Conservation (phyloP, 768 basidiomycete genomes). For the Lactarius pseudohatsudake region DNA sequence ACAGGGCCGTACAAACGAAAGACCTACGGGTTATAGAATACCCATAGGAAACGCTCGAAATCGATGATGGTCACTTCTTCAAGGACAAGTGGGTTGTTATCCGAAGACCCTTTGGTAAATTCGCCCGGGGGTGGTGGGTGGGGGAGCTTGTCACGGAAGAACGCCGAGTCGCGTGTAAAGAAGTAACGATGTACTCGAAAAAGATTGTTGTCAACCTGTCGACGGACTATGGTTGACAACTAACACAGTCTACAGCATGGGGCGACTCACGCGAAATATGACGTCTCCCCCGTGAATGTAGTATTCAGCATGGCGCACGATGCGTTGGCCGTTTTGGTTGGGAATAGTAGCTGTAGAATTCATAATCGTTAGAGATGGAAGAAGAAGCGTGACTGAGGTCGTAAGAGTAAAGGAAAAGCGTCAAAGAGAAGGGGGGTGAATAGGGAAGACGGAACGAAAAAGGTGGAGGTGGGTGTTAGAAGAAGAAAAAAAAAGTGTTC, state of each 20-base stretch:
- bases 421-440: background rate
- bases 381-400: constrained; percentile 5
- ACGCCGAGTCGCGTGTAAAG: constrained; percentile 56
- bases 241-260: background rate
- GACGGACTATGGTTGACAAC: background rate
- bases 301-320: constrained; percentile 31
- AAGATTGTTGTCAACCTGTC: constrained; percentile 55
- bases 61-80: constrained; percentile 46
- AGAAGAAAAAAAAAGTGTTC: too few species aligned
- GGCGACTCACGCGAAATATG: constrained; percentile 29
- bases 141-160: constrained; percentile 32
- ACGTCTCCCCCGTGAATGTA: constrained; percentile 31
- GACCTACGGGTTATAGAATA: constrained; percentile 63
- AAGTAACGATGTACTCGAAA: constrained; percentile 65
- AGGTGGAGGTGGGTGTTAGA: too few species aligned
- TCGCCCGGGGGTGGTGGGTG: constrained; percentile 31
- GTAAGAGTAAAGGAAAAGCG: constrained; percentile 2
- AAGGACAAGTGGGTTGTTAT: constrained; percentile 37
- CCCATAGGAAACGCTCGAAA: constrained; percentile 57
- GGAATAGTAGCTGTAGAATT: constrained; percentile 3
- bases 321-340: constrained; percentile 29
- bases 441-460: too few species aligned
- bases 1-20: background rate
- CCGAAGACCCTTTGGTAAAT: constrained; percentile 31
- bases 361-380: constrained; percentile 15